phyloP scores from a whole-genome alignment of 208 protist species.

The Crithidia fasciculata region DNA sequence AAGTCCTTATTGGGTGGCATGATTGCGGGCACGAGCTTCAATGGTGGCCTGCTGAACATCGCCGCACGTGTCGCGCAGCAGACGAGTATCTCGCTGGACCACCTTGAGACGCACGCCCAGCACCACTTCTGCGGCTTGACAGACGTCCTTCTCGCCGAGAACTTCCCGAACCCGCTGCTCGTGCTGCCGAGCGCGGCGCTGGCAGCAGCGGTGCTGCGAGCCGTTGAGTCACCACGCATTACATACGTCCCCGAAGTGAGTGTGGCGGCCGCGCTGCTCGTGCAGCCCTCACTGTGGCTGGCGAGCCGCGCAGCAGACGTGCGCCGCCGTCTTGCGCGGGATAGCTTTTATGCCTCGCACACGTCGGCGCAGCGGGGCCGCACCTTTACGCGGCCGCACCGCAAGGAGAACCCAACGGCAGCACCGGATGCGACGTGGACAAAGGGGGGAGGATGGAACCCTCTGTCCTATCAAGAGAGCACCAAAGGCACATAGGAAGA shows the following conservation, averaged over 20 bases:
- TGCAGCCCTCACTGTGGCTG: slow-evolving; percentile 72
- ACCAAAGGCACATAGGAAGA: slow-evolving; percentile 48
- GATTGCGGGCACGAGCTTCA: slow-evolving; percentile 68
- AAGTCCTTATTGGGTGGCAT: slow-evolving; percentile 71
- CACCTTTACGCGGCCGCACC: slow-evolving; percentile 68
- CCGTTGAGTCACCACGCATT: slow-evolving; percentile 67
- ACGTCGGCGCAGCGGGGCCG: slow-evolving; percentile 41
- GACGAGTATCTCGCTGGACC: slow-evolving; percentile 59
- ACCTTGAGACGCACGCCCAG: slow-evolving; percentile 71
- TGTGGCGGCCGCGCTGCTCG: slow-evolving; percentile 61
- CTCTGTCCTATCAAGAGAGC: slow-evolving; percentile 49
- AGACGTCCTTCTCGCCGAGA: slow-evolving; percentile 73
- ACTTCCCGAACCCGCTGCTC: slow-evolving; percentile 66
- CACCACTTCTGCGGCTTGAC: slow-evolving; percentile 86
- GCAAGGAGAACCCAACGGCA: slow-evolving; percentile 69
- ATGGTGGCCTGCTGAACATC: slow-evolving; percentile 78
- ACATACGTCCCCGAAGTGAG: slow-evolving; percentile 76
- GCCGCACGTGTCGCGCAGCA: slow-evolving; percentile 82
- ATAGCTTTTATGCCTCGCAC: slow-evolving; percentile 15
- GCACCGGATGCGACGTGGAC: slow-evolving; percentile 51
- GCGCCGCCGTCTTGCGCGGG: slow-evolving; percentile 14
- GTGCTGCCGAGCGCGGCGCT: slow-evolving; percentile 76
- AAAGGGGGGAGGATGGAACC: slow-evolving; percentile 40
- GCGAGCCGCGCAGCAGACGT: slow-evolving; percentile 31
- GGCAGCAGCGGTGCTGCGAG: slow-evolving; percentile 56